A percentile compares a stretch with the other conserved stretches of the same genome.
Evolutionary conservation across 352 stramenopile genomes (phyloP).

Genomic region (Phytophthora citrophthora): DNA sequence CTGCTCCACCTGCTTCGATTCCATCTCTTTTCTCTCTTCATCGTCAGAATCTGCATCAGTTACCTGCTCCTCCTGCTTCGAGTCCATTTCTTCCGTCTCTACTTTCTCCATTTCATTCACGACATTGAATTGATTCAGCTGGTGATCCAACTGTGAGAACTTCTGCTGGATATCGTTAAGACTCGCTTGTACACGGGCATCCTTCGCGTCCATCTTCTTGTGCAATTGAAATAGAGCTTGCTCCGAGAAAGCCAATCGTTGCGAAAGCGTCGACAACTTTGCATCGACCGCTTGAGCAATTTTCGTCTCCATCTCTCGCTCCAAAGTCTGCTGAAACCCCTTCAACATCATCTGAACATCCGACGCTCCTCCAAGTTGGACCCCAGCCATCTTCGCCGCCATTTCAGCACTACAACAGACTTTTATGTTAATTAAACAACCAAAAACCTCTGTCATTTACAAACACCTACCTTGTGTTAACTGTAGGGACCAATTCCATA

Average conservation of each 20-base stretch:
- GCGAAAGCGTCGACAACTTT: conserved; percentile 58
- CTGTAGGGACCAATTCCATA: conserved; percentile 22
- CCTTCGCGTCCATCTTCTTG: conserved; percentile 54
- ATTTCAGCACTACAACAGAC: conserved; percentile 15
- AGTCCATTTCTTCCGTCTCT: not conserved
- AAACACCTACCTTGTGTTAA: conserved; percentile 17
- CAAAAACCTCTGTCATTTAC: not conserved
- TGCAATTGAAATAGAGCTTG: conserved; percentile 69
- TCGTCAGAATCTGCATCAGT: conserved; percentile 2
- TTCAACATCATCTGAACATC: conserved; percentile 50
- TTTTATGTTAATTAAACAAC: not conserved
- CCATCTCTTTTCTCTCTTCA: not conserved
- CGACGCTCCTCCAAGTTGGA: conserved; percentile 12
- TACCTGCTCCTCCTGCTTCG: conserved; percentile 3
- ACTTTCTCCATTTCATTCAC: conserved; percentile 5
- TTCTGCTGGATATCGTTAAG: conserved; percentile 55
- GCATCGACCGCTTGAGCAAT: conserved; percentile 64
- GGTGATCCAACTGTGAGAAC: conserved; percentile 42
- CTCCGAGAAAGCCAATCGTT: conserved; percentile 70
- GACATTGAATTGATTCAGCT: conserved; percentile 38
- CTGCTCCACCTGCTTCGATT: conserved; percentile 4
- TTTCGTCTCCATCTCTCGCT: conserved; percentile 73
- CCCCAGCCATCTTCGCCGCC: conserved; percentile 16
- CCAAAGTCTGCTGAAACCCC: conserved; percentile 65
- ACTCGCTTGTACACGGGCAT: conserved; percentile 40